Evolutionary conservation across 371 early-diverging fungal genomes (phyloP).

Genomic region (Mucor indicus): DNA sequence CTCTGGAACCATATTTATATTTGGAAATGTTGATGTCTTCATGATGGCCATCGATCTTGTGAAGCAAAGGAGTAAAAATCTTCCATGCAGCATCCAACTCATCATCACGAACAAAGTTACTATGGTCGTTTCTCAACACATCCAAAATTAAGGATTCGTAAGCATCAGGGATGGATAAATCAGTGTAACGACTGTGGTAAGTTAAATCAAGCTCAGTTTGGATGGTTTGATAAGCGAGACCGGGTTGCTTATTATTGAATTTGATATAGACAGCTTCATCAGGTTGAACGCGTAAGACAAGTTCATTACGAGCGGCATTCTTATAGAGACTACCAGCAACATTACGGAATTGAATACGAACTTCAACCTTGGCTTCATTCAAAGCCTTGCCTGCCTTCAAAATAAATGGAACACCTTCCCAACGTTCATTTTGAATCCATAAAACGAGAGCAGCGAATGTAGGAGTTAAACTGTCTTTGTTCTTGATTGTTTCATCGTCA

Average conservation of each 20-base stretch:
- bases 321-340: slow-evolving; percentile 75
- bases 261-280: slow-evolving; percentile 95
- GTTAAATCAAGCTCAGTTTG: slow-evolving; percentile 91
- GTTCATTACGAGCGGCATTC: slow-evolving; percentile 83
- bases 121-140: slow-evolving; percentile 84
- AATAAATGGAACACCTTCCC: slow-evolving; percentile 97
- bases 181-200: slow-evolving; percentile 81
- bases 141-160: slow-evolving; percentile 94
- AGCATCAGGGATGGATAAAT: slow-evolving; percentile 91
- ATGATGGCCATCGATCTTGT: slow-evolving; percentile 71
- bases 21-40: slow-evolving; percentile 59
- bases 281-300: slow-evolving; percentile 94
- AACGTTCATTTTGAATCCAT: slow-evolving; percentile 89
- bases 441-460: slow-evolving; percentile 90
- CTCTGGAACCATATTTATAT: slow-evolving; percentile 86
- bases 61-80: slow-evolving; percentile 93
- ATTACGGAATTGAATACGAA: slow-evolving; percentile 93
- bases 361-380: slow-evolving; percentile 87
- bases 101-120: slow-evolving; percentile 96
- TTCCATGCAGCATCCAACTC: slow-evolving; percentile 96
- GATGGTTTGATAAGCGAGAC: slow-evolving; percentile 60
- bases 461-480: slow-evolving; percentile 74
- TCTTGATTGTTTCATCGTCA: slow-evolving; percentile 87
- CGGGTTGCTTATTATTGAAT: slow-evolving; percentile 91
- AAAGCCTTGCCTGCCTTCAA: slow-evolving; percentile 95